Conservation (phyloP, 2,329 filamentous ascomycete species). For the Sclerotinia glacialis region DNA sequence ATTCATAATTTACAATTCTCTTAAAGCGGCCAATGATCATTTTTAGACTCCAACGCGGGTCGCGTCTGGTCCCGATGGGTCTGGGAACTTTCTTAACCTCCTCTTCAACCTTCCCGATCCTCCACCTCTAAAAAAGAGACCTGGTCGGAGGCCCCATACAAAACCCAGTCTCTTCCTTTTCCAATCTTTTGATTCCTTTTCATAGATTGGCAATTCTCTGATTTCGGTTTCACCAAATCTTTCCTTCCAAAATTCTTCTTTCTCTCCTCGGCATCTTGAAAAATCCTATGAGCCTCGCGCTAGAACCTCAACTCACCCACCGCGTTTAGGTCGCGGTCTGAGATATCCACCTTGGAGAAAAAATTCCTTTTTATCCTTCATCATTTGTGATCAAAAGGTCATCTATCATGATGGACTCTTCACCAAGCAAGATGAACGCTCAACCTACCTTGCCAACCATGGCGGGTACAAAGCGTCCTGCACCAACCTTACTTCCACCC, state of each 20-base stretch:
- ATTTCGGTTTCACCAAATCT: conserved; percentile 9
- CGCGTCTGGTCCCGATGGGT: conserved; percentile 22
- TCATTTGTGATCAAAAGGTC: conserved; percentile 23
- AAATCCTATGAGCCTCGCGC: conserved; percentile 22
- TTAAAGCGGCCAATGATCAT: conserved; percentile 20
- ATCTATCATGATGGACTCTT: conserved; percentile 40
- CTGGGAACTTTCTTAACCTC: conserved; percentile 16
- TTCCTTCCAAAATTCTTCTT: neutral
- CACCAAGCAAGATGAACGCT: conserved; percentile 39
- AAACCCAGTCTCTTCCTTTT: conserved; percentile 17
- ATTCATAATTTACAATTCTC: neutral
- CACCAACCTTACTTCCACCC: conserved; percentile 69
- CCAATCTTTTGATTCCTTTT: conserved; percentile 3
- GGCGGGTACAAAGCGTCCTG: conserved; percentile 57
- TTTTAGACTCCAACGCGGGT: conserved; percentile 23
- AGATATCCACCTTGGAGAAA: conserved; percentile 29
- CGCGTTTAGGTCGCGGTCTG: conserved; percentile 21
- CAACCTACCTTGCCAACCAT: conserved; percentile 34
- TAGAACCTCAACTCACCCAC: conserved; percentile 17
- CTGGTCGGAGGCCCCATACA: conserved; percentile 22
- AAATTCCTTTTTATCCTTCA: conserved; percentile 20
- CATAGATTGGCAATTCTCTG: conserved; percentile 3
- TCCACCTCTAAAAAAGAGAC: conserved; percentile 11
- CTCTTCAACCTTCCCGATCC: conserved; percentile 11
- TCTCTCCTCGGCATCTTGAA: conserved; percentile 28